Evolutionary conservation across 2,329 filamentous ascomycete species (phyloP).

Genomic region (Aspergillus sp.): DNA sequence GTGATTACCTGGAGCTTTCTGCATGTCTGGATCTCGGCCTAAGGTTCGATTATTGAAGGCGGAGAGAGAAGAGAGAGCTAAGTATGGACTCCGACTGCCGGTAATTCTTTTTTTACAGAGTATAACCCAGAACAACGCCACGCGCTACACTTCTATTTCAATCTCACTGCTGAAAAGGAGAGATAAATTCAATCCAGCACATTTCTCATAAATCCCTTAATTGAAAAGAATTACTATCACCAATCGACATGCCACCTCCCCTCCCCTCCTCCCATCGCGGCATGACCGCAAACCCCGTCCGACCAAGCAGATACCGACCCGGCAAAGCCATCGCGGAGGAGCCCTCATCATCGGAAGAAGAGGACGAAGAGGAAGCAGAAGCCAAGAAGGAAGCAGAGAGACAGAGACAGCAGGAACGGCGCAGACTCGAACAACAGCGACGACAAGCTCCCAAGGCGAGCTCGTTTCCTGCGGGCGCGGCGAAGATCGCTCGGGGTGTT

Average conservation of each 20-base stretch:
- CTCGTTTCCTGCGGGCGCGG: conserved; percentile 37
- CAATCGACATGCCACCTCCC: conserved; percentile 46
- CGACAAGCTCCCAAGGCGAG: conserved; percentile 47
- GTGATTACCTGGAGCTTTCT: conserved; percentile 5
- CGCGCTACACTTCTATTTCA: neutral
- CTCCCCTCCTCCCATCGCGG: conserved; percentile 53
- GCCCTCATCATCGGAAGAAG: conserved; percentile 51
- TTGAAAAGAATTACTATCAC: too few relatives aligned
- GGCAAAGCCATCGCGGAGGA: conserved; percentile 68
- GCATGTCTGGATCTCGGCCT: too few relatives aligned
- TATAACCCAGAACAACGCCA: too few relatives aligned
- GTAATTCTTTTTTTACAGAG: too few relatives aligned
- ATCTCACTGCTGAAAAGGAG: too few relatives aligned
- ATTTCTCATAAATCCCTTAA: too few relatives aligned
- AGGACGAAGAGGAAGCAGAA: conserved; percentile 55
- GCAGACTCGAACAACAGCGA: conserved; percentile 37
- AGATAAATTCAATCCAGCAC: too few relatives aligned
- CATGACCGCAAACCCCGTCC: conserved; percentile 89
- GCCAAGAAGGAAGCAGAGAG: conserved; percentile 57
- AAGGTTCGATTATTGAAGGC: too few relatives aligned
- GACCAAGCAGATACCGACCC: conserved; percentile 78
- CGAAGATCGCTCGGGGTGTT: conserved; percentile 35
- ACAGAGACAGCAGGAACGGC: conserved; percentile 54
- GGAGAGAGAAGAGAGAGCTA: too few relatives aligned
- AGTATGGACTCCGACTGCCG: too few relatives aligned